Evolutionary conservation across 768 basidiomycete genomes (phyloP).

Genomic region (Mycena pura): DNA sequence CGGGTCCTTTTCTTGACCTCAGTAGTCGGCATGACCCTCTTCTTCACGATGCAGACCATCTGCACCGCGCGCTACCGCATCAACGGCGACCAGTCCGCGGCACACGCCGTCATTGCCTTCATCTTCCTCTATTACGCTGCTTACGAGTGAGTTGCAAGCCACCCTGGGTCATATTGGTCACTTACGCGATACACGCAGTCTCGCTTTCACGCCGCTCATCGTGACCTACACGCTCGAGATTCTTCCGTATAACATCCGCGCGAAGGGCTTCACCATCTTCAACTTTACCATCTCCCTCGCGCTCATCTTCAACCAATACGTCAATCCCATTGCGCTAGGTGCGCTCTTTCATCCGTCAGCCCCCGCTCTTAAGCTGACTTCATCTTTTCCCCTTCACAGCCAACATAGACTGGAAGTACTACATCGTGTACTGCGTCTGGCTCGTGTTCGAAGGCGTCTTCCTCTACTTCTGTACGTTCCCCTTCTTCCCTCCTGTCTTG

Average conservation of each 20-base stretch:
- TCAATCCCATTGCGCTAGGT: conserved; percentile 80
- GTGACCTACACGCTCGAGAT: conserved; percentile 91
- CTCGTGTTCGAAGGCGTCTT: conserved; percentile 69
- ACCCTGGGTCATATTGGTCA: neutral
- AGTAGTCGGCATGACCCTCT: conserved; percentile 62
- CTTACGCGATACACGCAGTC: conserved; percentile 36
- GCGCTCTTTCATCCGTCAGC: conserved; percentile 18
- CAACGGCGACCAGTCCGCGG: conserved; percentile 48
- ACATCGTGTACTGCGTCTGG: conserved; percentile 78
- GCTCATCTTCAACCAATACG: conserved; percentile 90
- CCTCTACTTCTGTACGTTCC: conserved; percentile 57
- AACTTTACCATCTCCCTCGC: conserved; percentile 79
- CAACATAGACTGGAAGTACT: conserved; percentile 76
- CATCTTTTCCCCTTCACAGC: conserved; percentile 31
- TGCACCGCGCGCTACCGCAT: conserved; percentile 65
- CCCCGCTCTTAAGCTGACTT: conserved; percentile 2
- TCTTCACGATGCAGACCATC: conserved; percentile 73
- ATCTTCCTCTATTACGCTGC: conserved; percentile 84
- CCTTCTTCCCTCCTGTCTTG: neutral
- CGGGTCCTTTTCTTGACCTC: conserved; percentile 75
- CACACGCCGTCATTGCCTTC: conserved; percentile 79
- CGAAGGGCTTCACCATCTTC: conserved; percentile 86
- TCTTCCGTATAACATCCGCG: conserved; percentile 80
- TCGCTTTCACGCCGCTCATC: conserved; percentile 87
- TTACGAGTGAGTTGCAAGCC: conserved; percentile 65